These are phyloP conservation scores for Fusarium lateritium DNA, from an alignment of 2,329 filamentous ascomycete species.

Conservation along the genomic window DNA sequence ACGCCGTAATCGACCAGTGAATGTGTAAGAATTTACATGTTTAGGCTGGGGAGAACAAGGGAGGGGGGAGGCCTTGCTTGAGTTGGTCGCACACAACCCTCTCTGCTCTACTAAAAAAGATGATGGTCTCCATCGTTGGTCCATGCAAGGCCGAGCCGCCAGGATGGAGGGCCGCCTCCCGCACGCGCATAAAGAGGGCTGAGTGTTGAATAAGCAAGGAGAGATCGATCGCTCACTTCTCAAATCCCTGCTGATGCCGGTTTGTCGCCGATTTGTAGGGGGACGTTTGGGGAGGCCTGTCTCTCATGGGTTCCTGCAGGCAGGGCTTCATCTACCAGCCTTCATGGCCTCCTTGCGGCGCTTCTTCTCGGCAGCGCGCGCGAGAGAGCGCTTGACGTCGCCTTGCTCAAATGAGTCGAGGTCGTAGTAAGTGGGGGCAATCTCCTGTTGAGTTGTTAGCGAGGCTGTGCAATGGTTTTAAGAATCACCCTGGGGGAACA, in stretches of 20 bases:
- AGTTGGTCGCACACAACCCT: conserved; percentile 23
- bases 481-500: conserved; percentile 4
- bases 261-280: conserved; percentile 3
- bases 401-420: conserved; percentile 85
- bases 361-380: conserved; percentile 71
- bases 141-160: conserved; percentile 24
- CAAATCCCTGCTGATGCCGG: conserved; percentile 15
- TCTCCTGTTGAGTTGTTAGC: conserved; percentile 73
- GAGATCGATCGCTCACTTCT: conserved; percentile 27
- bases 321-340: conserved; percentile 58
- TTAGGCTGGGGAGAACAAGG: conserved; percentile 13
- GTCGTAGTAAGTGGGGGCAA: conserved; percentile 94
- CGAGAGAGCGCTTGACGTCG: conserved; percentile 81
- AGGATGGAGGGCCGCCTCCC: conserved; percentile 30
- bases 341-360: conserved; percentile 71
- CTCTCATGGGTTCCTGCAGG: conserved; percentile 28
- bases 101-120: conserved; percentile 11
- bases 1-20: conserved; percentile 38
- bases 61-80: conserved; percentile 10
- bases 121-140: conserved; percentile 20
- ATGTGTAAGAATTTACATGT: conserved; percentile 13
- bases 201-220: conserved; percentile 33
- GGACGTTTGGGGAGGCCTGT: conserved; percentile 1
- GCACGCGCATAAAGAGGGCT: conserved; percentile 19
- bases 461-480: not conserved